Evolutionary conservation across 2,329 filamentous ascomycete genomes (phyloP).

Genomic region (Aulographum hederae): DNA sequence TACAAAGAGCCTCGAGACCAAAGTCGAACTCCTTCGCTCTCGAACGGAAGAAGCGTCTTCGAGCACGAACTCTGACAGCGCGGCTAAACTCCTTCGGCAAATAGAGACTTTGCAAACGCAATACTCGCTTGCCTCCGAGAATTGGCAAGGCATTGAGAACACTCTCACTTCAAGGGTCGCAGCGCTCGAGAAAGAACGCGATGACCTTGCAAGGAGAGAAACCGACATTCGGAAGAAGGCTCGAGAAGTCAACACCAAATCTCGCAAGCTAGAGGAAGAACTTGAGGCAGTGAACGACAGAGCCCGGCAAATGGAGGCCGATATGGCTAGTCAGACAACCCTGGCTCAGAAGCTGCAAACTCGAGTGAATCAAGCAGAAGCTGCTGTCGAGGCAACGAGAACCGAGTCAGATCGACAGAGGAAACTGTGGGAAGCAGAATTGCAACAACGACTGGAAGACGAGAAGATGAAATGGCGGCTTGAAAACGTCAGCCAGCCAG

Average conservation of each 20-base stretch:
- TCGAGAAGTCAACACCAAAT: constrained; percentile 57
- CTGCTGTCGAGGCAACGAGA: constrained; percentile 40
- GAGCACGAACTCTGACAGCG: constrained; percentile 60
- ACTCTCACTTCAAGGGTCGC: constrained; percentile 62
- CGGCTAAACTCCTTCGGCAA: constrained; percentile 79
- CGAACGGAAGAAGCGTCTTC: constrained; percentile 81
- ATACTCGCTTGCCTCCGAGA: constrained; percentile 83
- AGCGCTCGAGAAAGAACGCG: constrained; percentile 72
- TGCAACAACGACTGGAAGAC: constrained; percentile 42
- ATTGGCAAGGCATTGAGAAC: constrained; percentile 92
- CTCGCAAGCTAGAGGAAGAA: constrained; percentile 61
- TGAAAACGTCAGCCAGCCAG: constrained; percentile 16
- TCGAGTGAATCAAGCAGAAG: constrained; percentile 44
- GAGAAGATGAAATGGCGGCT: constrained; percentile 42
- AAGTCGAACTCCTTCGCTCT: constrained; percentile 71
- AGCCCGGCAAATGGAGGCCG: constrained; percentile 44
- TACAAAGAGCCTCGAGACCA: constrained; percentile 54
- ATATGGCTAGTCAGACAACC: constrained; percentile 40
- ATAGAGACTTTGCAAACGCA: constrained; percentile 92
- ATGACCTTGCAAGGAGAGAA: constrained; percentile 69
- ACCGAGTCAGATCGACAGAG: constrained; percentile 40
- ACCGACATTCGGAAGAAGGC: constrained; percentile 78
- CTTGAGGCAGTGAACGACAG: constrained; percentile 50
- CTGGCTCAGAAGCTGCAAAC: constrained; percentile 40
- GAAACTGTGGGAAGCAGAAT: constrained; percentile 36